These are phyloP conservation scores for Coemansia sp. DNA, from an alignment of 192 early-diverging fungal species.

Conservation along the genomic window DNA sequence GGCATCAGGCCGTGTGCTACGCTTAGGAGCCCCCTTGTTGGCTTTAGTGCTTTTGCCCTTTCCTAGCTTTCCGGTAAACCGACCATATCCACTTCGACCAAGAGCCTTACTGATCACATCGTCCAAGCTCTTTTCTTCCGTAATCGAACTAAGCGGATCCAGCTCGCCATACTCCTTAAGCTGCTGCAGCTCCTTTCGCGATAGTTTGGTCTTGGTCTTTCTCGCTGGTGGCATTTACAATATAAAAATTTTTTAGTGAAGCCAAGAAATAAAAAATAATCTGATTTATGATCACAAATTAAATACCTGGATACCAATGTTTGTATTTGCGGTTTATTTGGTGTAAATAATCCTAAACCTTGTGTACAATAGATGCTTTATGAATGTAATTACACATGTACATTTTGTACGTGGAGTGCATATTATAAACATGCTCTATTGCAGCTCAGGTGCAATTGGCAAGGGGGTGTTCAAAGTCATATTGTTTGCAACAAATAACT, in stretches of 20 bases:
- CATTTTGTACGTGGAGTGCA: too few relatives aligned
- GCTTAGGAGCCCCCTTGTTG: neutral
- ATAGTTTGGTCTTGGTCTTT: slow-evolving; percentile 37
- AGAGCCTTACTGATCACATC: slow-evolving; percentile 49
- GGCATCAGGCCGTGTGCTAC: slow-evolving; percentile 19
- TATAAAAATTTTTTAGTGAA: neutral
- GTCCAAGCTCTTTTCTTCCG: slow-evolving; percentile 40
- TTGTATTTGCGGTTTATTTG: too few relatives aligned
- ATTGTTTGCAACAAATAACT: too few relatives aligned
- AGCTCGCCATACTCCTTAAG: slow-evolving; percentile 73
- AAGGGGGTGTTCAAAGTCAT: too few relatives aligned
- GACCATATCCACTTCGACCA: slow-evolving; percentile 30
- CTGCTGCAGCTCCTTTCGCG: slow-evolving; percentile 53
- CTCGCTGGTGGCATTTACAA: slow-evolving; percentile 42
- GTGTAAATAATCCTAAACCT: too few relatives aligned
- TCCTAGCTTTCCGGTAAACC: slow-evolving; percentile 17
- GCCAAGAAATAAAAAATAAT: neutral
- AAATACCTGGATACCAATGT: too few relatives aligned
- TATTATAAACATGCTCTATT: too few relatives aligned
- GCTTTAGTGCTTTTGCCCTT: neutral
- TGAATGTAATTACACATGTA: too few relatives aligned
- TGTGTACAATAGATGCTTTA: too few relatives aligned
- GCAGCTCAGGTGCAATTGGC: too few relatives aligned
- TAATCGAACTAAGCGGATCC: slow-evolving; percentile 38
- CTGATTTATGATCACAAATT: too few relatives aligned